Conservation (phyloP, 177 flowering plant genomes). For the Vitis hybrid region DNA sequence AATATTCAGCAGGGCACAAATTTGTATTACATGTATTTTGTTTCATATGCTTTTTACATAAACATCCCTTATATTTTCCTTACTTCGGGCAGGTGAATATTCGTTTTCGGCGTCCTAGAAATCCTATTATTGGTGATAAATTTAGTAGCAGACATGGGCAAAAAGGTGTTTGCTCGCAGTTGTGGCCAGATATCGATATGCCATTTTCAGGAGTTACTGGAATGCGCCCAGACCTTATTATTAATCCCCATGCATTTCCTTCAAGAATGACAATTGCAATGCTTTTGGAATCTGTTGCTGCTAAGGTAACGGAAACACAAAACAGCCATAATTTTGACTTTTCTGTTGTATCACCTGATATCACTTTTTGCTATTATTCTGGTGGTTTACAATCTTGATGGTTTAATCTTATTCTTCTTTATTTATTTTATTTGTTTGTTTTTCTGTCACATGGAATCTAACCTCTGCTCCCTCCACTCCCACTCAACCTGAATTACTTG, state of each 20-base stretch:
- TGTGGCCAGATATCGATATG: constrained; percentile 96
- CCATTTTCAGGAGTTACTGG: constrained; percentile 92
- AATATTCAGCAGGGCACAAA: no score
- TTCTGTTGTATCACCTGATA: neutral
- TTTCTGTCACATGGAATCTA: no score
- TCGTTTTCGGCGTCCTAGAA: constrained; percentile 80
- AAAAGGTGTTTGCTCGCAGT: constrained; percentile 97
- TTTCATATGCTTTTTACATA: neutral
- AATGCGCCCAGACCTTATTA: constrained; percentile 97
- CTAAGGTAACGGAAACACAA: constrained; percentile 58
- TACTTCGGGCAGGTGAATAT: constrained; percentile 61
- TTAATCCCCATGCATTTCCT: constrained; percentile 98
- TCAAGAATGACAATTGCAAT: constrained; percentile 97
- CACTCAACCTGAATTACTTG: no score
- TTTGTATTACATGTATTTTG: neutral
- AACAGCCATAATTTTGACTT: neutral
- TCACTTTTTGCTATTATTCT: no score
- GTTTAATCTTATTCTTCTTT: no score
- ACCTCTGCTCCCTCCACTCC: no score
- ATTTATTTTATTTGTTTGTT: no score
- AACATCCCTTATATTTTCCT: neutral
- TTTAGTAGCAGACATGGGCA: constrained; percentile 99
- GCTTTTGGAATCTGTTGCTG: constrained; percentile 95
- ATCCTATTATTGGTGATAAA: constrained; percentile 94
- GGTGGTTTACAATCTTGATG: no score